These are phyloP conservation scores for Macrotyloma uniflorum DNA, from an alignment of 306 rosid genomes.

Conservation along the genomic window DNA sequence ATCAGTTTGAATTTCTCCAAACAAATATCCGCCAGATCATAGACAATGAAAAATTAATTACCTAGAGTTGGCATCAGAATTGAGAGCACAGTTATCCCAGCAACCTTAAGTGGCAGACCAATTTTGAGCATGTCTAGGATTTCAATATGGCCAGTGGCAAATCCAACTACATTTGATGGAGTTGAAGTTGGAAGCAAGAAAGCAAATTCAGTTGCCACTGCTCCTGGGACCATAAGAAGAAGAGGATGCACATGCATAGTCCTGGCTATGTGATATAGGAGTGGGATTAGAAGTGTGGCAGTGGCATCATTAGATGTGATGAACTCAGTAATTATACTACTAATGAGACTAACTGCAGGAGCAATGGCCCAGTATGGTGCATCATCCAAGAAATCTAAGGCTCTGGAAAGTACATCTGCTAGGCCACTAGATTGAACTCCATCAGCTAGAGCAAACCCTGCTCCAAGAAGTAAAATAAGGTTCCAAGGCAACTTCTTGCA, in stretches of 20 bases:
- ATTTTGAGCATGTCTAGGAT: slow-evolving; percentile 74
- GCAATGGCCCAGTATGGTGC: slow-evolving; percentile 72
- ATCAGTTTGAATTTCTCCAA: background rate
- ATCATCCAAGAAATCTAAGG: slow-evolving; percentile 59
- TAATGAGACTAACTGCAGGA: slow-evolving; percentile 65
- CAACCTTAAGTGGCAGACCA: slow-evolving; percentile 80
- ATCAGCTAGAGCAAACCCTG: slow-evolving; percentile 90
- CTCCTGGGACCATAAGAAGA: slow-evolving; percentile 81
- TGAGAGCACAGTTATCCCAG: slow-evolving; percentile 58
- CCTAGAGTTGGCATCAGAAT: slow-evolving; percentile 84
- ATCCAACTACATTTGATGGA: slow-evolving; percentile 82
- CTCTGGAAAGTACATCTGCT: slow-evolving; percentile 61
- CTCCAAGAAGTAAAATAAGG: slow-evolving; percentile 77
- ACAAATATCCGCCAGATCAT: slow-evolving; percentile 8
- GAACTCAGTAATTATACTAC: slow-evolving; percentile 79
- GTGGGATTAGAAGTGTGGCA: slow-evolving; percentile 73
- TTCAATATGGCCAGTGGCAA: slow-evolving; percentile 76
- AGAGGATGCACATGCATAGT: slow-evolving; percentile 77
- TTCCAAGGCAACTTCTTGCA: slow-evolving; percentile 91
- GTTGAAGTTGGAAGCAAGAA: slow-evolving; percentile 80
- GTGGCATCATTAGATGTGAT: slow-evolving; percentile 84
- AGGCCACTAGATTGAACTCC: slow-evolving; percentile 79
- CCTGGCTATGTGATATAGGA: slow-evolving; percentile 65
- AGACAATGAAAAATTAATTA: too few species aligned
- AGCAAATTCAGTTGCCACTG: slow-evolving; percentile 79